Evolutionary conservation across 805 yeast species (phyloP), one percentile per base, ranked within the genome.

Genomic region (Monosporozyma aquatica): DNA sequence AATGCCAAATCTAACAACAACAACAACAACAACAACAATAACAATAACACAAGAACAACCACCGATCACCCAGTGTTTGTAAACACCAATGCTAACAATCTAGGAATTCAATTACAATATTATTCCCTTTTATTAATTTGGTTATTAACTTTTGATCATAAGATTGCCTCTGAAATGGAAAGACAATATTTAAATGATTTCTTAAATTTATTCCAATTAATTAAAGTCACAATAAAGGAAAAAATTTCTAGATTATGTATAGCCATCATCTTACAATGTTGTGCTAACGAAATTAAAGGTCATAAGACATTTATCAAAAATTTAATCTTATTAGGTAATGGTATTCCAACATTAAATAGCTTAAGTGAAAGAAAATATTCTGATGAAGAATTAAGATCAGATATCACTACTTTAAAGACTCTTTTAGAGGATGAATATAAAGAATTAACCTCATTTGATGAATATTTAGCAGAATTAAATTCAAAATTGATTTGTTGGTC

Each of bases 341-440:
- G 94, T 3, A 70, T 85, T 45, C 74, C 80, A 41, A 72, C 77
- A 7, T 68, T 86, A 45, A 76, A 74, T 52, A 76, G 80, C 44
- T 72, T 92, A 53, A 75, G 78, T 50, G 90, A 84, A 47, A 72
- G 97, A 55, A 92, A 92, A 64, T 89, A 95, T 81, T 82, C 95
- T 5, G 98, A 92, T 61, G 92, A 86, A 48, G 98, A 92, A 61
- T 74, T 92, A 53, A 75, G 83, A 37, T 69, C 68, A 15, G 97
- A 87, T 60, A 74, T 92, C 51, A 69, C 67, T 18, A 59, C 65
- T 25, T 68, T 92, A 49, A 66, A 71, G 44, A 76, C 70, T 27
- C 68, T 69, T n/a, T 72, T 90, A 49, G 78, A 77, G 48, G 82
- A 78, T 23, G 81, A 86, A 38, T 87, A 82, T 47, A 75, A 80